Base-by-base conservation (phyloP, 495 filamentous ascomycete species). In the Trichocladium antarcticum region DNA sequence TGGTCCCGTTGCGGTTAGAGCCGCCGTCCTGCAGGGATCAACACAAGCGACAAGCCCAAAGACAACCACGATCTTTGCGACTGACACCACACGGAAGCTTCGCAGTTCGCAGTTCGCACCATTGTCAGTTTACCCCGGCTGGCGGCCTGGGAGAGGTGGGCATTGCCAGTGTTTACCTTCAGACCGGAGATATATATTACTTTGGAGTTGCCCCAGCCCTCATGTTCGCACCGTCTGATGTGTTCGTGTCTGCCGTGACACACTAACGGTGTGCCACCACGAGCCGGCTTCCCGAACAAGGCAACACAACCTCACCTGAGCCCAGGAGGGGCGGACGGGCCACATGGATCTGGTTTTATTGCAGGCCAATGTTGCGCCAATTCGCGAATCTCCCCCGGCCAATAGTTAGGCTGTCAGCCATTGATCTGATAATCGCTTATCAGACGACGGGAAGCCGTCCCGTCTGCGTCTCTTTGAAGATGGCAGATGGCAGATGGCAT, bases 31-130 rank as follows among this genome's bases (percentile, higher is more conserved):
- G 55, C 58, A 58, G 51, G 52, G 58, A 54, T 58, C 27, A 45
- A 57, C 47, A 51, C 54, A 56, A 55, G 38, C 54, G 51, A 57
- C 49, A 59, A 61, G 62, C 65, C 64, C 65, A 57, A 61, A 61
- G 65, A 51, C 59, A 64, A 60, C 65, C 68, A 71, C 68, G 68
- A 3, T 27, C 8, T 27, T 27, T 27, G 24, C 3, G 3, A 8
- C 4, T 8, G 24, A 27, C 24, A 27, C 24, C 24, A 27, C 24
- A 27, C 24, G 24, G 24, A 3, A 4, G 24, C 24, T 27, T 3
- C 24, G 3, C 24, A 4, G 4, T 27, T 3, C 24, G 24, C 24
- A 8, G 8, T n/a, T n/a, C n/a, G n/a, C n/a, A 52, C 34, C 40
- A 48, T 35, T 21, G 17, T 22, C 42, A 31, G 11, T 10, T 46